Percentiles rank a stretch among this genome's conserved stretches.
Conservation (phyloP, 106 monocot genomes). For the Allium sativum region DNA sequence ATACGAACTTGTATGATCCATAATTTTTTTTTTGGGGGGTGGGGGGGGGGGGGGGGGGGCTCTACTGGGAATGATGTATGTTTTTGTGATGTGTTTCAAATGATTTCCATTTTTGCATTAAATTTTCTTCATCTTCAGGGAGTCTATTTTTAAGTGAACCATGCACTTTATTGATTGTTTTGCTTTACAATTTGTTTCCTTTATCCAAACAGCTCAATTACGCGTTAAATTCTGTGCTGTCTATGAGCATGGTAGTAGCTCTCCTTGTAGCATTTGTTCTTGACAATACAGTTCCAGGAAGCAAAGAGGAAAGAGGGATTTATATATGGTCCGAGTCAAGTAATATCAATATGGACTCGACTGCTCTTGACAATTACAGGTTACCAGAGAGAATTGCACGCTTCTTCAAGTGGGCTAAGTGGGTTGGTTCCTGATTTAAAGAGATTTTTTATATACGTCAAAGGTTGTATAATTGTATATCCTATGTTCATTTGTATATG, state of each 20-base stretch:
- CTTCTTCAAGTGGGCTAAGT: slow-evolving; percentile 73
- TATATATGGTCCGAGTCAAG: slow-evolving; percentile 76
- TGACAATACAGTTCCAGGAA: slow-evolving; percentile 98
- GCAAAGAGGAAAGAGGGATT: slow-evolving; percentile 79
- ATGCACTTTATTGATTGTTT: background rate
- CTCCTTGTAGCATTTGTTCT: slow-evolving; percentile 75
- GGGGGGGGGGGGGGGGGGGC: too few relatives aligned
- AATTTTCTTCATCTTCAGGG: background rate
- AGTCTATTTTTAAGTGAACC: background rate
- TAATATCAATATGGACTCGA: slow-evolving; percentile 23
- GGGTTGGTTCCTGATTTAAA: slow-evolving; percentile 47
- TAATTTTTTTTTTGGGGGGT: too few relatives aligned
- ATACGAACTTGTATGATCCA: too few relatives aligned
- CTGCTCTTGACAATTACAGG: slow-evolving; percentile 41
- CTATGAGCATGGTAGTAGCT: slow-evolving; percentile 92
- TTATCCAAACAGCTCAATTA: slow-evolving; percentile 54
- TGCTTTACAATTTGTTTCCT: background rate
- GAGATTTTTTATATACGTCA: background rate
- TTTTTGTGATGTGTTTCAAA: background rate
- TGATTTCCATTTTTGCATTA: background rate
- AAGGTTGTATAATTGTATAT: background rate
- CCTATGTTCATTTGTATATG: background rate
- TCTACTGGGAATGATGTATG: background rate
- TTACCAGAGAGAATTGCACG: slow-evolving; percentile 52
- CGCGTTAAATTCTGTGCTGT: slow-evolving; percentile 69